A percentile compares a stretch with the other conserved stretches of the same genome.
phyloP scores from a whole-genome alignment of 352 stramenopile genomes.

The Globisporangium camurandrum region DNA sequence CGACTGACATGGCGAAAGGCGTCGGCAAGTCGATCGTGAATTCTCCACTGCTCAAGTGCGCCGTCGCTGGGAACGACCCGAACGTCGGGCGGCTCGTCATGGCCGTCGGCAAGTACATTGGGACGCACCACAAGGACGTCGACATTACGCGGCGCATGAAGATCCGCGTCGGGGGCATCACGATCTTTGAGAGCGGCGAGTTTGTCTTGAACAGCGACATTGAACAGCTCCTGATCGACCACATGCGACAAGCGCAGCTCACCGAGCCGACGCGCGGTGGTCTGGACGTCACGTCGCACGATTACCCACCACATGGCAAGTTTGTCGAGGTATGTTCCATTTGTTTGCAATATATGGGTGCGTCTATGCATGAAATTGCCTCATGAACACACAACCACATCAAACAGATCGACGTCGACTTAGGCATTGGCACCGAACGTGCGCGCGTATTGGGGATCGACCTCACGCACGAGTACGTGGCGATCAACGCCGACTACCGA shows the following conservation, averaged over 20 bases:
- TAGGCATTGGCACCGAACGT: slow-evolving; percentile 80
- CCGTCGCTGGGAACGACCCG: slow-evolving; percentile 96
- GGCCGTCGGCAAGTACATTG: slow-evolving; percentile 95
- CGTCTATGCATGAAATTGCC: too few relatives aligned
- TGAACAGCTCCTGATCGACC: slow-evolving; percentile 88
- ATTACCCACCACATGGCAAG: slow-evolving; percentile 93
- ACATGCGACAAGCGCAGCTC: slow-evolving; percentile 93
- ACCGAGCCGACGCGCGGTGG: slow-evolving; percentile 70
- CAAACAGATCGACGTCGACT: slow-evolving; percentile 87
- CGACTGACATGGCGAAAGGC: slow-evolving; percentile 73
- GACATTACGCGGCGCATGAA: slow-evolving; percentile 75
- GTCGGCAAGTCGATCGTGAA: slow-evolving; percentile 92
- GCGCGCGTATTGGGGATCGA: slow-evolving; percentile 94
- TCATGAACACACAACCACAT: background rate
- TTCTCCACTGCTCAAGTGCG: slow-evolving; percentile 97
- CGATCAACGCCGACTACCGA: slow-evolving; percentile 98
- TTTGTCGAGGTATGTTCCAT: slow-evolving; percentile 84
- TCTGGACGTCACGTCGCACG: slow-evolving; percentile 67
- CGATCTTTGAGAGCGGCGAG: slow-evolving; percentile 93
- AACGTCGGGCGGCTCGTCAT: slow-evolving; percentile 97
- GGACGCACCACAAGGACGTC: slow-evolving; percentile 86
- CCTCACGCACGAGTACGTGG: slow-evolving; percentile 97
- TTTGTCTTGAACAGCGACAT: slow-evolving; percentile 91
- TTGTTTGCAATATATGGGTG: too few relatives aligned
- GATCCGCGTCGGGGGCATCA: slow-evolving; percentile 86